Conservation (phyloP, 2,329 filamentous ascomycete genomes). For the Chalara sp. region DNA sequence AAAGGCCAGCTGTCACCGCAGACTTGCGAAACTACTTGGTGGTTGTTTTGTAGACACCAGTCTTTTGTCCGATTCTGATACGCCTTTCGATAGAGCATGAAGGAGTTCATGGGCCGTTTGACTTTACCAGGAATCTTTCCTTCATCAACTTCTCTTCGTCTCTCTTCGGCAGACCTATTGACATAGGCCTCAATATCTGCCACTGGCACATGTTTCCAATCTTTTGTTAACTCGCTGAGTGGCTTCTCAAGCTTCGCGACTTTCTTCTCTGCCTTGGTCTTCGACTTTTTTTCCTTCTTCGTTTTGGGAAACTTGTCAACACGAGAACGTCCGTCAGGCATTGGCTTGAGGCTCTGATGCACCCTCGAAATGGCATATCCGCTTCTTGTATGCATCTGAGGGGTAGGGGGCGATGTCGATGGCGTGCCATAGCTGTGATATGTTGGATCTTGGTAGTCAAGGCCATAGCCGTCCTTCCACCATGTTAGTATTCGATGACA, state of each 20-base stretch:
- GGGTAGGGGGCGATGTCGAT: constrained; percentile 45
- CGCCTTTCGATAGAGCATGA: constrained; percentile 94
- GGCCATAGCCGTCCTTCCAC: constrained; percentile 16
- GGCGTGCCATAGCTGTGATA: constrained; percentile 41
- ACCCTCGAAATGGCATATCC: constrained; percentile 17
- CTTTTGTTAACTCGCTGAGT: constrained; percentile 63
- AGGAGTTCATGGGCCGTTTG: constrained; percentile 92
- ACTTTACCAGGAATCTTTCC: constrained; percentile 68
- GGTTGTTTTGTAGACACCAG: constrained; percentile 79
- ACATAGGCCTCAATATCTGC: constrained; percentile 79
- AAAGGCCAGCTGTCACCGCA: constrained; percentile 81
- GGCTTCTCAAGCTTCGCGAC: constrained; percentile 55
- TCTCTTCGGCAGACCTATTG: constrained; percentile 58
- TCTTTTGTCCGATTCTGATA: constrained; percentile 82
- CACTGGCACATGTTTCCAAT: constrained; percentile 54
- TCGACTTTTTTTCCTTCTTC: constrained; percentile 31
- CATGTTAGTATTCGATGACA: constrained; percentile 9
- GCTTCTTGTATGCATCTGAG: constrained; percentile 28
- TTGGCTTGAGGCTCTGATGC: constrained; percentile 19
- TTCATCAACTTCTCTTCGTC: constrained; percentile 61
- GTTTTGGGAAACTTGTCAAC: constrained; percentile 24
- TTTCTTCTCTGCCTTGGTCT: constrained; percentile 36
- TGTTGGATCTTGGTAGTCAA: constrained; percentile 11
- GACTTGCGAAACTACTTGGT: constrained; percentile 85
- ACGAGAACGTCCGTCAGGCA: constrained; percentile 20